phyloP scores from a whole-genome alignment of 805 yeast genomes.

The Candida suzukii region DNA sequence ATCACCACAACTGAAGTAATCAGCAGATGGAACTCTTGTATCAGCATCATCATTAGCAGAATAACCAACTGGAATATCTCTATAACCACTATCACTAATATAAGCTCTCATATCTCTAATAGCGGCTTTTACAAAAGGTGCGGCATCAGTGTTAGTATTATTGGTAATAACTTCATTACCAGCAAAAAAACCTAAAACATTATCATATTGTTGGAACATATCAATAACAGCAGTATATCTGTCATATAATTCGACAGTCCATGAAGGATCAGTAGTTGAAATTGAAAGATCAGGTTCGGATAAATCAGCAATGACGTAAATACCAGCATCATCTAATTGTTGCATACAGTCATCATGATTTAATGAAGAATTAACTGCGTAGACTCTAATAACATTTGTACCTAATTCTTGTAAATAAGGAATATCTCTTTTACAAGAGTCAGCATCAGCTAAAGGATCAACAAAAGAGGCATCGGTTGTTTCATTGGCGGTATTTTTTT shows the following conservation, averaged over 20 bases:
- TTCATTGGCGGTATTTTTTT: conserved; percentile 51
- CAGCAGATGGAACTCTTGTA: conserved; percentile 73
- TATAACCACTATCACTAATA: conserved; percentile 57
- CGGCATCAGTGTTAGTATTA: conserved; percentile 73
- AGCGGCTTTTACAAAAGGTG: conserved; percentile 95
- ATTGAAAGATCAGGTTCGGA: conserved; percentile 80
- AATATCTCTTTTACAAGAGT: conserved; percentile 72
- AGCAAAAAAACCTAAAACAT: conserved; percentile 90
- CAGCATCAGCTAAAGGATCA: conserved; percentile 74
- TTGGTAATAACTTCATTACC: conserved; percentile 96
- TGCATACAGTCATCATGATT: conserved; percentile 77
- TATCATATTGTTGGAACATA: conserved; percentile 65
- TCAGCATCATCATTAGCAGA: conserved; percentile 84
- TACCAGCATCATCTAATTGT: conserved; percentile 73
- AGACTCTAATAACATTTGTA: conserved; percentile 79
- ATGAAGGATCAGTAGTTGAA: conserved; percentile 66
- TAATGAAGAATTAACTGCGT: conserved; percentile 67
- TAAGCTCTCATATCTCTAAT: conserved; percentile 81
- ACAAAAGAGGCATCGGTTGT: conserved; percentile 29
- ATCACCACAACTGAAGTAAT: conserved; percentile 80
- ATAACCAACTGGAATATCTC: conserved; percentile 88
- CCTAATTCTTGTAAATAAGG: conserved; percentile 64
- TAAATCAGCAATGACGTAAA: conserved; percentile 85
- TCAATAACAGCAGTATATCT: conserved; percentile 84
- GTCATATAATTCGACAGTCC: conserved; percentile 65